Conservation (phyloP, 202 grass and related monocot species). For the Eragrostis tef region DNA sequence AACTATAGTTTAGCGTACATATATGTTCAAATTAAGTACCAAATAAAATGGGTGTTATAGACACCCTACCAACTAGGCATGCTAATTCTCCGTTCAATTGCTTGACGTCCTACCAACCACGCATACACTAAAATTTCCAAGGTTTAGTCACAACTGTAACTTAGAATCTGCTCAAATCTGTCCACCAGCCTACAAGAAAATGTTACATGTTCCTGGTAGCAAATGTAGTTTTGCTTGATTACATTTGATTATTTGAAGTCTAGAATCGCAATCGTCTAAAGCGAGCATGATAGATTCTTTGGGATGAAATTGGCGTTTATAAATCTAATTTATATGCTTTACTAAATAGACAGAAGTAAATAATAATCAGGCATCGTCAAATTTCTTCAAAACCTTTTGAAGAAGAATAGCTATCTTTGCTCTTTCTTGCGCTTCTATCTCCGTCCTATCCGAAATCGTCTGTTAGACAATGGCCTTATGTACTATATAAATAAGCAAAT, state of each 20-base stretch:
- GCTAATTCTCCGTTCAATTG: slow-evolving; percentile 27
- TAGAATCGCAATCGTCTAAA: slow-evolving; percentile 8
- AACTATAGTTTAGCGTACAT: slow-evolving; percentile 3
- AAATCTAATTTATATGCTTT: background rate
- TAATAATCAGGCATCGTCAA: slow-evolving; percentile 2
- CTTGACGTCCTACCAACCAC: slow-evolving; percentile 58
- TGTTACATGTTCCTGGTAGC: background rate
- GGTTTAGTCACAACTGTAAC: slow-evolving; percentile 54
- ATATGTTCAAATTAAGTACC: background rate
- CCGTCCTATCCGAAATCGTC: too few species aligned
- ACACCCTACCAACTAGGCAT: slow-evolving; percentile 44
- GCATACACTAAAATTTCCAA: slow-evolving; percentile 33
- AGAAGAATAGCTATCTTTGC: too few species aligned
- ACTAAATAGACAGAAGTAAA: background rate
- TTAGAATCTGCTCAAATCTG: slow-evolving; percentile 55
- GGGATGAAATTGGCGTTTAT: slow-evolving; percentile 1
- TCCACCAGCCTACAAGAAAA: slow-evolving; percentile 36
- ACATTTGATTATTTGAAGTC: too few species aligned
- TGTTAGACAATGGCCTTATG: too few species aligned
- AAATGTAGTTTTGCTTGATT: too few species aligned
- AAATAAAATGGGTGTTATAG: slow-evolving; percentile 14
- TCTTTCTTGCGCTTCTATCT: too few species aligned
- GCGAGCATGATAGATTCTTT: background rate
- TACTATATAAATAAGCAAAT: too few species aligned
- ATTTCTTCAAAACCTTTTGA: too few species aligned